phyloP scores from a whole-genome alignment of 495 filamentous ascomycete genomes.

The Mytilinidion resinicola region DNA sequence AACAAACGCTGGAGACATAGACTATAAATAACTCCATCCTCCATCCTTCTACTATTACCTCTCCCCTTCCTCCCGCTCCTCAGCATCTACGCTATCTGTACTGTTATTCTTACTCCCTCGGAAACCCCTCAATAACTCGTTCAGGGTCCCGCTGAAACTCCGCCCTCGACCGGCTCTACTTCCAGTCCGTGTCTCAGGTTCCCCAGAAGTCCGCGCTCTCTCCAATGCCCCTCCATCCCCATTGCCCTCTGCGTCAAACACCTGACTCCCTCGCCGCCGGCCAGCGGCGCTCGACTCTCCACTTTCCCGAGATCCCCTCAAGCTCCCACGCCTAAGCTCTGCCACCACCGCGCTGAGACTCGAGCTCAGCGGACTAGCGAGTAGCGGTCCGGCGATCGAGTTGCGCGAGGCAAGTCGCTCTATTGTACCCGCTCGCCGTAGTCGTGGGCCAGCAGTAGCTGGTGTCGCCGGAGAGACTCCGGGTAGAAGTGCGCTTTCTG shows the following conservation, averaged over 20 bases:
- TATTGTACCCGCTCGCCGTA: slow-evolving; percentile 16
- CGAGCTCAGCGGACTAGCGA: slow-evolving; percentile 30
- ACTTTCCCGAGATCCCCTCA: background rate
- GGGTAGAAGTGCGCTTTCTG: slow-evolving; percentile 3
- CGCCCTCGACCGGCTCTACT: slow-evolving; percentile 16
- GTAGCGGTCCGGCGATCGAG: slow-evolving; percentile 28
- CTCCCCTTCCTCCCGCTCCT: slow-evolving; percentile 2
- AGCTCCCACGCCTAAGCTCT: slow-evolving; percentile 36
- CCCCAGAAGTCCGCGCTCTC: slow-evolving; percentile 5
- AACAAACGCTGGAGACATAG: background rate
- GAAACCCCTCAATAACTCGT: slow-evolving; percentile 26
- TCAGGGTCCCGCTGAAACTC: slow-evolving; percentile 33
- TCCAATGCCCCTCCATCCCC: slow-evolving; percentile 11
- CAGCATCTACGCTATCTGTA: slow-evolving; percentile 3
- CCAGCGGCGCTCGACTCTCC: background rate
- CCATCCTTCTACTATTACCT: background rate
- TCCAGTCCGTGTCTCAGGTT: background rate
- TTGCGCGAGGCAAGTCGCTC: slow-evolving; percentile 21
- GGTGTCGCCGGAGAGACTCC: slow-evolving; percentile 8
- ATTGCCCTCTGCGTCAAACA: slow-evolving; percentile 3
- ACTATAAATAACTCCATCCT: background rate
- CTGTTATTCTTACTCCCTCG: slow-evolving; percentile 1
- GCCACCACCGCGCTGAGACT: slow-evolving; percentile 40
- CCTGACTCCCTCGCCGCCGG: background rate
- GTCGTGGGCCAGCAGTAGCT: slow-evolving; percentile 6